Percentiles rank a stretch among this genome's conserved stretches.
These are phyloP conservation scores for Fagus sylvatica DNA, from an alignment of 306 rosid species.

Conservation along the genomic window DNA sequence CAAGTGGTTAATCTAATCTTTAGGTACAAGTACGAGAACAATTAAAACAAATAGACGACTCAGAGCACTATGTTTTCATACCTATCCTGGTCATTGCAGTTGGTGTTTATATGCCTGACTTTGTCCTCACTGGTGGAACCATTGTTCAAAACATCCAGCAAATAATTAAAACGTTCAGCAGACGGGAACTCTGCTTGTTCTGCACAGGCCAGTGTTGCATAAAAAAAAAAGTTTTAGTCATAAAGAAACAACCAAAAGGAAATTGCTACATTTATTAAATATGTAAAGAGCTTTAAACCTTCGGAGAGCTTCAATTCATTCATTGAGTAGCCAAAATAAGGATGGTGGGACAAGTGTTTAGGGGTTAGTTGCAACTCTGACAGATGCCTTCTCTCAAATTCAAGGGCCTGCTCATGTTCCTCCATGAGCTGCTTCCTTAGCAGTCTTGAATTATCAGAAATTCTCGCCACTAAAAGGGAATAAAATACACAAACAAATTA, in stretches of 20 bases:
- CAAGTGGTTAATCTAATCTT: neutral
- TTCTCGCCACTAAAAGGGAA: slow-evolving; percentile 23
- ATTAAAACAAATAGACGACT: neutral
- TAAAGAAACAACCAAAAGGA: neutral
- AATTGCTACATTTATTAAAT: neutral
- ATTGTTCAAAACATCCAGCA: slow-evolving; percentile 33
- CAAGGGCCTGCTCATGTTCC: slow-evolving; percentile 37
- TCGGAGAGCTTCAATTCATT: slow-evolving; percentile 32
- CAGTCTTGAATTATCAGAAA: slow-evolving; percentile 32
- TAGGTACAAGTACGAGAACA: neutral
- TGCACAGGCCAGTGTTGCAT: slow-evolving; percentile 6
- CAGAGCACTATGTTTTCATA: neutral
- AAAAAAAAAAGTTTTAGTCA: neutral
- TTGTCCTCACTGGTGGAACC: slow-evolving; percentile 37
- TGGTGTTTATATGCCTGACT: slow-evolving; percentile 22
- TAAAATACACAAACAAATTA: neutral
- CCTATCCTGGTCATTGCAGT: slow-evolving; percentile 37
- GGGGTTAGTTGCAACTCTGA: slow-evolving; percentile 24
- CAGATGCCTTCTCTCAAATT: slow-evolving; percentile 30
- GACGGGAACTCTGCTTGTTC: slow-evolving; percentile 34
- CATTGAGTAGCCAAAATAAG: slow-evolving; percentile 27
- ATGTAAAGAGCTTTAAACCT: slow-evolving; percentile 23
- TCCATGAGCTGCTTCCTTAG: slow-evolving; percentile 33
- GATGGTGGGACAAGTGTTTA: slow-evolving; percentile 26
- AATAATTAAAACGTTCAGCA: slow-evolving; percentile 24